Conservation (phyloP, 169 alveolate genomes). For the Cryptosporidium meleagridis region DNA sequence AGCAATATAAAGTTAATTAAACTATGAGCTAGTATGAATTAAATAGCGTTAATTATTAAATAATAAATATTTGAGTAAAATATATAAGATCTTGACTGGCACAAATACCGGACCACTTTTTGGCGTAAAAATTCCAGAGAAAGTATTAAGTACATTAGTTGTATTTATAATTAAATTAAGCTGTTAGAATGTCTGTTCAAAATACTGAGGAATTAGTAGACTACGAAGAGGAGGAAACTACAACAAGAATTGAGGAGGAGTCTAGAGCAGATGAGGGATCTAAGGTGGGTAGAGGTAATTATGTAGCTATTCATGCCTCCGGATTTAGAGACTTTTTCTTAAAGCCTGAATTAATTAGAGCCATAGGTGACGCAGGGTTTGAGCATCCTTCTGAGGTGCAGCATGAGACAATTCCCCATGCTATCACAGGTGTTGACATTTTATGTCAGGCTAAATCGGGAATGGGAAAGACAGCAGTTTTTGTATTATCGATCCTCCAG, state of each 20-base stretch:
- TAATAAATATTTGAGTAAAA: not conserved
- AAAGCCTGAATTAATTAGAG: constrained; percentile 96
- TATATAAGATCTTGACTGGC: constrained; percentile 5
- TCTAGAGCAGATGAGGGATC: constrained; percentile 63
- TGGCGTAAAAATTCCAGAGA: not conserved
- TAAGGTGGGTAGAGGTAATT: constrained; percentile 88
- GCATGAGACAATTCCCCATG: constrained; percentile 98
- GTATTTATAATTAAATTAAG: constrained; percentile 2
- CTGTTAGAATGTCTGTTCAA: constrained; percentile 33
- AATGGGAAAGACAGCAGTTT: constrained; percentile 99
- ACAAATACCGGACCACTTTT: not conserved
- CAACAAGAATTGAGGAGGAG: constrained; percentile 53
- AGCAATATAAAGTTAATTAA: not conserved
- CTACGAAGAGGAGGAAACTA: constrained; percentile 75
- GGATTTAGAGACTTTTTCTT: constrained; percentile 96
- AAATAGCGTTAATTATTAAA: not conserved
- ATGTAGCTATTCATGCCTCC: constrained; percentile 91
- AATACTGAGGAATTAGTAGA: constrained; percentile 71
- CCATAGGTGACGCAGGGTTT: constrained; percentile 98
- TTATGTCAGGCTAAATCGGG: constrained; percentile 99
- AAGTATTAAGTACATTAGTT: not conserved
- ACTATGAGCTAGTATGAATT: not conserved
- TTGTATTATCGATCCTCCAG: constrained; percentile 96
- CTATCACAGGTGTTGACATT: constrained; percentile 97
- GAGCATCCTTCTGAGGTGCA: constrained; percentile 99